A percentile compares a stretch with the other conserved stretches of the same genome.
Conservation (phyloP, 176 grass and related monocot species). For the Areca catechu region DNA sequence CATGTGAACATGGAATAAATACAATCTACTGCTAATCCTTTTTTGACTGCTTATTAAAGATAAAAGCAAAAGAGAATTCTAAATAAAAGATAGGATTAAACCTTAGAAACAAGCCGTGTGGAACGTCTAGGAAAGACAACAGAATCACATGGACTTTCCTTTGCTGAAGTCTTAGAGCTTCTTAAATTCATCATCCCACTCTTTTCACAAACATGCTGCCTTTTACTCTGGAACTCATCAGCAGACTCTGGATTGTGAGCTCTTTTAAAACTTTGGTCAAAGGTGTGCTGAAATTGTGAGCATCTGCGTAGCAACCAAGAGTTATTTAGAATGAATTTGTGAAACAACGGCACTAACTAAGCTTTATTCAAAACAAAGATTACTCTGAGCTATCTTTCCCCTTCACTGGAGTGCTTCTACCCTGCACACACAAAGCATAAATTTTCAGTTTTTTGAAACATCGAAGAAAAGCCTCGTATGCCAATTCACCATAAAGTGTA, state of each 20-base stretch:
- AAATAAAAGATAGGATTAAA: constrained; percentile 15
- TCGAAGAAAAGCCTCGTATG: not conserved
- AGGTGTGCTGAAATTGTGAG: constrained; percentile 14
- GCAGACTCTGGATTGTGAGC: constrained; percentile 19
- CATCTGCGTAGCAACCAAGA: constrained; percentile 30
- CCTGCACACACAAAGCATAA: constrained; percentile 1
- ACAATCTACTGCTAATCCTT: no score
- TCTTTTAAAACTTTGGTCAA: constrained; percentile 17
- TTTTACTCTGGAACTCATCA: constrained; percentile 42
- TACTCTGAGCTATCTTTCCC: constrained; percentile 4
- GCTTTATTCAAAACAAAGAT: constrained; percentile 1
- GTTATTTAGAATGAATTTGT: not conserved
- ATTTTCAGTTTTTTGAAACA: not conserved
- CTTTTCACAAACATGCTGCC: constrained; percentile 25
- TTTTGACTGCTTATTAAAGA: no score
- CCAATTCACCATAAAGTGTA: no score
- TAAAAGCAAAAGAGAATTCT: no score
- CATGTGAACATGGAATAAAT: no score
- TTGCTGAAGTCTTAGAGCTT: constrained; percentile 40
- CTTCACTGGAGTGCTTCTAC: not conserved
- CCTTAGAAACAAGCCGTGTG: constrained; percentile 49
- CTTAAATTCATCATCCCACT: constrained; percentile 62
- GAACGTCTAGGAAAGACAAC: constrained; percentile 46
- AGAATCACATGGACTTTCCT: constrained; percentile 21
- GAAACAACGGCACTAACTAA: not conserved